Conservation (phyloP, 176 grass and related monocot species). For the Aegilops tauschii region DNA sequence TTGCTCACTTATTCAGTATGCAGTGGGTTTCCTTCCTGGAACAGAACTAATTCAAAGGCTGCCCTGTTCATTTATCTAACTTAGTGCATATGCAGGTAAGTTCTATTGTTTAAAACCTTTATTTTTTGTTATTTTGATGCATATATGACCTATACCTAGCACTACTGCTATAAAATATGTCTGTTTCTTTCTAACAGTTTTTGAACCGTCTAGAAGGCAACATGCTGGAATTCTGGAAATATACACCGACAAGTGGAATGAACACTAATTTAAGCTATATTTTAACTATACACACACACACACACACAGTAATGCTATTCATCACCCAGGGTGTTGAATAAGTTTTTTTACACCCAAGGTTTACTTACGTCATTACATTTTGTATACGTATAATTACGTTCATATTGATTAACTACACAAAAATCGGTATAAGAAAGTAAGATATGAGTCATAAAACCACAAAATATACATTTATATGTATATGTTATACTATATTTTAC, state of each 20-base stretch:
- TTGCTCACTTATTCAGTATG: neutral
- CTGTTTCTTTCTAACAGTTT: neutral
- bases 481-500: no score
- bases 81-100: constrained; percentile 23
- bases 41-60: neutral
- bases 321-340: no score
- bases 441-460: no score
- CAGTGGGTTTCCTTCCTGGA: neutral
- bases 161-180: neutral
- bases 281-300: neutral
- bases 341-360: no score
- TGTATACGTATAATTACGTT: no score
- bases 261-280: neutral
- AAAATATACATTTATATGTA: no score
- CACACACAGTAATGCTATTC: no score
- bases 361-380: no score
- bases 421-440: no score
- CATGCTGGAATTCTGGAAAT: neutral
- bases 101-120: neutral
- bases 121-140: neutral
- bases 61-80: neutral
- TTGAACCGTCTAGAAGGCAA: neutral
- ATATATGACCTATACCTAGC: neutral
- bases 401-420: no score
- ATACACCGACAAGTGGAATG: neutral